Evolutionary conservation across 345 rosid genomes (phyloP), one percentile per base, ranked within the genome.

Genomic region (Mallotus nudiflorus): DNA sequence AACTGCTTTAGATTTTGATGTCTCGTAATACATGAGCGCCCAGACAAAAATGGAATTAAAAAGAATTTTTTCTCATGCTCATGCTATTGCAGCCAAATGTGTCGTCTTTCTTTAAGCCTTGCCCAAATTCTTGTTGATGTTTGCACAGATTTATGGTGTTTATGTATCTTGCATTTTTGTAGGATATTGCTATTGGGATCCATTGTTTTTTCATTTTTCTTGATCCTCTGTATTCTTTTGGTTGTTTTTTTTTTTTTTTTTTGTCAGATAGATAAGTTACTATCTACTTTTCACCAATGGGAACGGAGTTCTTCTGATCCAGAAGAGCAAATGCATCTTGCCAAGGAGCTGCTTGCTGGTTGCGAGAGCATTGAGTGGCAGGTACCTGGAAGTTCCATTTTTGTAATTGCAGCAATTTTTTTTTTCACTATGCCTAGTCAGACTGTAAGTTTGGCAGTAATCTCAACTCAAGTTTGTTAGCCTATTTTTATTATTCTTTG

Each of bases 351-450:
- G 33, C 72, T 92, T 72, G 83, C 88, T 79, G 79, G 75, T 68
- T 89, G 95, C 68, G 91, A 85, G 84, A 96, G 99, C 91, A 83
- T 92, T 42, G 88, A 88, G 79, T 96, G 99, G 99, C 99, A 91
- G 98, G 98, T 95, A 83, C 22, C 60, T 24, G 22, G 75, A 62
- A 40, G 70, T 52, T 12, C 9, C 22, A 20, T 27, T 2, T 24
- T 57, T 37, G n/a, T 70, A 33, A 29, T 31, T 31, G 15, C 20
- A 1, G 33, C 42, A 51, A 52, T 15, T 45, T 57, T 44, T 13
- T 28, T 6, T 51, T 13, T 4, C 24, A 29, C 31, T 25, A 33
- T 33, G 6, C 4, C 24, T 24, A 46, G 48, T 49, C 9, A 35
- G 33, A n/a, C 6, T 22, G 12, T 25, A 45, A 59, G 39, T 48